Evolutionary conservation across 768 basidiomycete species (phyloP).

Genomic region (Kwoniella mangroviensis): DNA sequence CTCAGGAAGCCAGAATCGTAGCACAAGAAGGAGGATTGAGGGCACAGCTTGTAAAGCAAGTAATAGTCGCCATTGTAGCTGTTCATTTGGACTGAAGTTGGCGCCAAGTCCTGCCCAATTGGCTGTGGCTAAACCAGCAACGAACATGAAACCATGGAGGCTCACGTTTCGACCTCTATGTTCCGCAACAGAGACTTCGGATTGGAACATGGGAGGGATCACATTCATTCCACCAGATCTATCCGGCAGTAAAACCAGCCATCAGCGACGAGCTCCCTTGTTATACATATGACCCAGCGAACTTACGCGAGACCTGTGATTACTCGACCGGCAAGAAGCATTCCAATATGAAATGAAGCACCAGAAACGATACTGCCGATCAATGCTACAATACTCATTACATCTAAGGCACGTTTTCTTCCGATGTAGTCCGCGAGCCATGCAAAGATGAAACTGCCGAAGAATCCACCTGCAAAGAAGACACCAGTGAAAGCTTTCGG

Average conservation of each 20-base stretch:
- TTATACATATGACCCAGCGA: no score
- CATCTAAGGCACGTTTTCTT: constrained; percentile 7
- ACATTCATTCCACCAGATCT: constrained; percentile 9
- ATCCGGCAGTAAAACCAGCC: no score
- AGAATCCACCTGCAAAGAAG: constrained; percentile 16
- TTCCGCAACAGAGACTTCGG: constrained; percentile 13
- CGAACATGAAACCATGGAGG: constrained; percentile 13
- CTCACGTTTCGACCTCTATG: constrained; percentile 7
- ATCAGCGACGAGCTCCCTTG: not conserved
- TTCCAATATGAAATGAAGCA: constrained; percentile 5
- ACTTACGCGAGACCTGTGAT: constrained; percentile 10
- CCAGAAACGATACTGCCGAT: constrained; percentile 2
- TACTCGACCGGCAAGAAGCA: constrained; percentile 14
- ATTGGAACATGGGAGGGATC: constrained; percentile 13
- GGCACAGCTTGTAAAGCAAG: not conserved
- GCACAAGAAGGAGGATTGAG: not conserved
- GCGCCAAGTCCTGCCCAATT: constrained; percentile 7
- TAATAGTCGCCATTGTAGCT: not conserved
- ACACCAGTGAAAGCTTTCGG: constrained; percentile 9
- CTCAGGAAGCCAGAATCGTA: not conserved
- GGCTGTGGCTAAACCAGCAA: constrained; percentile 6
- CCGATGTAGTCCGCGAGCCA: constrained; percentile 13
- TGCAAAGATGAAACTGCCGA: constrained; percentile 5
- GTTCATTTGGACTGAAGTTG: not conserved
- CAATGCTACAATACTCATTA: constrained; percentile 1